Conservation (phyloP, 2,329 filamentous ascomycete species). For the Xylaria sp. region DNA sequence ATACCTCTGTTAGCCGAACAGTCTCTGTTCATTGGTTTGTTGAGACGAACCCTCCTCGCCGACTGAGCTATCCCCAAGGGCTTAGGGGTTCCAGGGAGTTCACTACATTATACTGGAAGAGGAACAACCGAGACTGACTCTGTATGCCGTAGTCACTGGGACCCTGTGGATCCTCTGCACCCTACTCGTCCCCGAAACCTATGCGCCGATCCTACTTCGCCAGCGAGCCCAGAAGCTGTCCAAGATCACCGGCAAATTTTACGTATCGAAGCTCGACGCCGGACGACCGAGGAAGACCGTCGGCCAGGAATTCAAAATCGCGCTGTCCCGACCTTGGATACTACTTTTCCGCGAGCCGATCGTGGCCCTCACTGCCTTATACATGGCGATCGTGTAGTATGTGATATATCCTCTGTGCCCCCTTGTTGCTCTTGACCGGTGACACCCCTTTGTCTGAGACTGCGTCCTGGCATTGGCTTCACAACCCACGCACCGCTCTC, state of each 20-base stretch:
- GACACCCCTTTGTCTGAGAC: no score
- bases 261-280: slow-evolving; percentile 56
- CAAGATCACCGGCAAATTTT: slow-evolving; percentile 56
- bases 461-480: no score
- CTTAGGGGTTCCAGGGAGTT: neutral
- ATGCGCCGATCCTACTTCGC: slow-evolving; percentile 60
- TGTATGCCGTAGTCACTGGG: slow-evolving; percentile 49
- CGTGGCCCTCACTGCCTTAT: slow-evolving; percentile 65
- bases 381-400: slow-evolving; percentile 63
- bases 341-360: slow-evolving; percentile 73
- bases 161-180: slow-evolving; percentile 58
- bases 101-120: neutral
- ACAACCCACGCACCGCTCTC: no score
- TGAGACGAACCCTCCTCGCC: neutral
- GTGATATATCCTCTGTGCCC: neutral
- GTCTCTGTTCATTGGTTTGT: neutral
- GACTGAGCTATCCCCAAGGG: neutral
- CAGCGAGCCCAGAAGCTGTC: slow-evolving; percentile 55
- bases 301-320: slow-evolving; percentile 57
- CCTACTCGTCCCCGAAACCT: slow-evolving; percentile 61
- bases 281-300: slow-evolving; percentile 46
- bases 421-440: neutral
- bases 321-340: slow-evolving; percentile 67
- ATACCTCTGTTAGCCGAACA: neutral
- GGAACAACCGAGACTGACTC: neutral